Conservation (phyloP, 1,284 basidiomycete species). For the Puccinia polysora region DNA sequence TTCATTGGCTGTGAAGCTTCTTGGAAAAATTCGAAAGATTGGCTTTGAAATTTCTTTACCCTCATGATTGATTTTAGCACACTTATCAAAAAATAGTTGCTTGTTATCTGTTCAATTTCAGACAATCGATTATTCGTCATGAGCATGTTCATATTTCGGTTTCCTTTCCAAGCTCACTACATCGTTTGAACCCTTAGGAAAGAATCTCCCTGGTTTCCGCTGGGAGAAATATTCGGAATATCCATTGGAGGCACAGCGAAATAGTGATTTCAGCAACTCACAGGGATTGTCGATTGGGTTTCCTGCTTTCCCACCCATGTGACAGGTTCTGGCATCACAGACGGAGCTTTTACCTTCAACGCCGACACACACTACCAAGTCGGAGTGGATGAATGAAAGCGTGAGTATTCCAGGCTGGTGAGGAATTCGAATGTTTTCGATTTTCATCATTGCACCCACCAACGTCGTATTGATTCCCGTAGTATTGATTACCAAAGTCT, state of each 20-base stretch:
- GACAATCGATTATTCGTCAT: background rate
- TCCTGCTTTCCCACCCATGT: background rate
- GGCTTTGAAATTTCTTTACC: background rate
- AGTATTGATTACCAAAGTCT: too few species aligned
- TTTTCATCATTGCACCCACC: too few species aligned
- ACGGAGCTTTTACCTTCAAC: background rate
- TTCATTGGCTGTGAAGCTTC: background rate
- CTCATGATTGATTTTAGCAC: background rate
- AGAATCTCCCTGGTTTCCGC: too few species aligned
- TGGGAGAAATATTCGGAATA: too few species aligned
- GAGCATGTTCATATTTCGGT: background rate
- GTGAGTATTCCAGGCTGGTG: background rate
- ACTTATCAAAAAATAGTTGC: background rate
- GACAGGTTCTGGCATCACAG: conserved; percentile 3
- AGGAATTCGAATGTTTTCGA: too few species aligned
- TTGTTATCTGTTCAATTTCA: too few species aligned
- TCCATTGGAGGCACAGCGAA: too few species aligned
- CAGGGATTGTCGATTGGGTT: background rate
- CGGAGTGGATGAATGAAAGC: too few species aligned
- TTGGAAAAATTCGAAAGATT: background rate
- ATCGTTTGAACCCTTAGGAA: too few species aligned
- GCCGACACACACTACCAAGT: background rate
- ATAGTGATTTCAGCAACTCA: background rate
- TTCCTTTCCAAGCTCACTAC: background rate
- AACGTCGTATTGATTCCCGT: too few species aligned